Base-by-base conservation (phyloP, 768 basidiomycete genomes). In the Mycena chlorophos region DNA sequence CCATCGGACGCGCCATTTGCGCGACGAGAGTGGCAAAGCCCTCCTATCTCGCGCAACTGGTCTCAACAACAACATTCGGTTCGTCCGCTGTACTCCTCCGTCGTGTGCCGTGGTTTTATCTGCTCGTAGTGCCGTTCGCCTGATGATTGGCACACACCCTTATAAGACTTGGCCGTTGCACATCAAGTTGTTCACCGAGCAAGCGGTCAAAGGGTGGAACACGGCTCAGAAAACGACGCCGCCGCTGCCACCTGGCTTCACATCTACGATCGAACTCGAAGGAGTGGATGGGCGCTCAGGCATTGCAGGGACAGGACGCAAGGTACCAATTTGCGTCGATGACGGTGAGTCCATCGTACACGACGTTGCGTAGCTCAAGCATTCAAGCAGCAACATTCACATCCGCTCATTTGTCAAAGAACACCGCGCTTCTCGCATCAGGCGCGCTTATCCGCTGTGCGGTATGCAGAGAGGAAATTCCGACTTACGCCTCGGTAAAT, bases 81-180 rank as follows among this genome's bases (percentile, higher is more conserved):
- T 12, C 8, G 22, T 6, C 45, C 52, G 79, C 72, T n/a, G 16
- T 17, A 37, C 52, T 51, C 10, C 19, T 52, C 45, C 40, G 39
- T 31, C 39, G 25, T 22, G 52, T 55, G 39, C 29, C 39, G 25
- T 22, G 52, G 54, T 61, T 17, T 47, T 30, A 10, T 43, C 49
- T 23, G 12, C 51, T 54, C 29, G 12, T 54, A 88, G 87, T 42
- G 78, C 86, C 29, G 83, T 84, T 14, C 76, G 79, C 37, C 75
- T 74, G 19, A 88, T 92, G 83, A 69, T 92, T 13, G 73, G 79
- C 1, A 74, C 69, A 3, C 79, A 84, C 60, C 89, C 91, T 0
- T 94, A 87, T 68, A 80, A 75, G 57, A 78, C 78, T 19, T 87
- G 87, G 83, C 88, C 90, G 0, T 73, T 94, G 29, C 86, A 85